Conservation (phyloP, 768 basidiomycete species). For the Kwoniella dejecticola region DNA sequence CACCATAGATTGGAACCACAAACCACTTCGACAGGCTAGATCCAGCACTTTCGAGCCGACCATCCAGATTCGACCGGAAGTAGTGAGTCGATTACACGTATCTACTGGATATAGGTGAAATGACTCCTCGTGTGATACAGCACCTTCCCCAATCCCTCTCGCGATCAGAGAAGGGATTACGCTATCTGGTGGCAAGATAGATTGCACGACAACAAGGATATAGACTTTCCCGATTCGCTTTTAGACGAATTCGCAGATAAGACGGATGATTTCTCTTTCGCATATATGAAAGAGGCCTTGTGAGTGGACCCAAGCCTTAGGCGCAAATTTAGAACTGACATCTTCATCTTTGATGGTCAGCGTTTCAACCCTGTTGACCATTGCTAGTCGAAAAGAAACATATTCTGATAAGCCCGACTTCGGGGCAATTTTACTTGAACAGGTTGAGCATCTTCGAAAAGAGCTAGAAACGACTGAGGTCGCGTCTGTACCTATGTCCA, state of each 20-base stretch:
- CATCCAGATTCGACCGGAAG: conserved; percentile 83
- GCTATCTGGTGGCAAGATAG: conserved; percentile 79
- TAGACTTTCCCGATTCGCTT: conserved; percentile 70
- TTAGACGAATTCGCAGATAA: conserved; percentile 63
- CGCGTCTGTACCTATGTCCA: neutral
- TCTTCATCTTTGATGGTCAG: conserved; percentile 56
- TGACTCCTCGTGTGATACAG: conserved; percentile 55
- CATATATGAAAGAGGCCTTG: conserved; percentile 89
- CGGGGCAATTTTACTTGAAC: conserved; percentile 60
- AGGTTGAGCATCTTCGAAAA: conserved; percentile 67
- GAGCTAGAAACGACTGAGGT: conserved; percentile 60
- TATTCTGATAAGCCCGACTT: conserved; percentile 61
- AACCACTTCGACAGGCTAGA: conserved; percentile 83
- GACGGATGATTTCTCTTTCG: conserved; percentile 76
- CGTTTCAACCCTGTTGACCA: conserved; percentile 70
- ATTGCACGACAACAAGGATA: conserved; percentile 64
- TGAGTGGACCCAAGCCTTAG: conserved; percentile 55
- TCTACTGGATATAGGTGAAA: no score
- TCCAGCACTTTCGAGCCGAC: conserved; percentile 72
- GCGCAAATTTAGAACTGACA: neutral
- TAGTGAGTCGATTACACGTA: no score
- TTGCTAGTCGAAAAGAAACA: conserved; percentile 62
- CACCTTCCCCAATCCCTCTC: conserved; percentile 71
- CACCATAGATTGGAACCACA: conserved; percentile 60
- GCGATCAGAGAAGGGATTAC: conserved; percentile 68